A percentile compares a stretch with the other conserved stretches of the same genome.
Evolutionary conservation across 768 basidiomycete species (phyloP).

Genomic region (Xerocomus potaroensis): DNA sequence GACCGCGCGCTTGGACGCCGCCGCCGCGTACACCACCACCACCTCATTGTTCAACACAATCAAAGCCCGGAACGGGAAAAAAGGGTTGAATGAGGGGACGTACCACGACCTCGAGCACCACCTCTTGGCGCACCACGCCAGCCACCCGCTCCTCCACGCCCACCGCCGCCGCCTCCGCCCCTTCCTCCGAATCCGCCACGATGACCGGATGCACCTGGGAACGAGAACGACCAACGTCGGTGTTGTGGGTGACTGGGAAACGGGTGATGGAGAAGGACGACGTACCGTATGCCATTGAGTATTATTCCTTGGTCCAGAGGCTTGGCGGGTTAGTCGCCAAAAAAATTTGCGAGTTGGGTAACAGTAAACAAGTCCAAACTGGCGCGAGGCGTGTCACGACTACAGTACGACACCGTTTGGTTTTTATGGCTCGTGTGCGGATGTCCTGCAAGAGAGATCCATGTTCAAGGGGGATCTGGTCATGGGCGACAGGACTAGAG

Average conservation of each 20-base stretch:
- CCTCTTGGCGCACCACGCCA: slow-evolving; percentile 38
- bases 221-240: background rate
- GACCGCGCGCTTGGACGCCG: slow-evolving; percentile 28
- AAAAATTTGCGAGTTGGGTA: background rate
- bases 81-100: slow-evolving; percentile 1
- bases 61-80: background rate
- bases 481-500: no score
- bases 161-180: slow-evolving; percentile 38
- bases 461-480: no score
- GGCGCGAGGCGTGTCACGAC: no score
- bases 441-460: no score
- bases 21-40: slow-evolving; percentile 16
- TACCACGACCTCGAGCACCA: slow-evolving; percentile 40
- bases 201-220: slow-evolving; percentile 59
- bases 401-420: no score
- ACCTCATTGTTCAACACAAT: background rate
- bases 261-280: background rate
- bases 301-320: no score
- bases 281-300: slow-evolving; percentile 37
- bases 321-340: background rate
- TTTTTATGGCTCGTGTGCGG: no score
- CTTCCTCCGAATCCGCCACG: slow-evolving; percentile 63
- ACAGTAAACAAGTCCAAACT: background rate
- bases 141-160: slow-evolving; percentile 21
- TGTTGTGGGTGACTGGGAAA: background rate